Evolutionary conservation across 257 asterid species (phyloP).

Genomic region (Scutellaria minor): DNA sequence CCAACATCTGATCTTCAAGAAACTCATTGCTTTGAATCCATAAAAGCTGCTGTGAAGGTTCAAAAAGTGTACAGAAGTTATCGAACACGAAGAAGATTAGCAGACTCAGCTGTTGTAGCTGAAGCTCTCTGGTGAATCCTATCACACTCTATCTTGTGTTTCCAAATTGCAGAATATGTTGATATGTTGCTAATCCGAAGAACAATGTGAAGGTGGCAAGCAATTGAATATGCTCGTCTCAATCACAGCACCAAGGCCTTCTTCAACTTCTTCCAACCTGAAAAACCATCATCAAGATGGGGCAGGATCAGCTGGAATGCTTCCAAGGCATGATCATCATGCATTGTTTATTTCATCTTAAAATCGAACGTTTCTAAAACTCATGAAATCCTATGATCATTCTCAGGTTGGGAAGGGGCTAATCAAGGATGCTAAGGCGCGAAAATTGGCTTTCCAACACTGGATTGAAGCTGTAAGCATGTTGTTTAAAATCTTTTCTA

Average conservation of each 20-base stretch:
- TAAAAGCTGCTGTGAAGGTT: conserved; percentile 67
- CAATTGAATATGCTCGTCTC: conserved; percentile 67
- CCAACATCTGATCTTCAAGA: conserved; percentile 19
- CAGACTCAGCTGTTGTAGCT: conserved; percentile 80
- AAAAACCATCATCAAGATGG: conserved; percentile 73
- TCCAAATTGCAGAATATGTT: neutral
- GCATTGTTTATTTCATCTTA: neutral
- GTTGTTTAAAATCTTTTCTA: neutral
- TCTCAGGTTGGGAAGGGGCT: conserved; percentile 83
- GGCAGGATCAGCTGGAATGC: conserved; percentile 68
- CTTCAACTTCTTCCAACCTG: conserved; percentile 67
- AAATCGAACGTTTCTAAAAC: neutral
- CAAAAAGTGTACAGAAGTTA: conserved; percentile 86
- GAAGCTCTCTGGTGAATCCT: conserved; percentile 71
- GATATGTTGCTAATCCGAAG: conserved; percentile 1
- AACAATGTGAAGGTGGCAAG: conserved; percentile 55
- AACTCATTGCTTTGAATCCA: conserved; percentile 6
- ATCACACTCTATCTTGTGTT: neutral
- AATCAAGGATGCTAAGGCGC: conserved; percentile 67
- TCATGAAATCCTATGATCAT: neutral
- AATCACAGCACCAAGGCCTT: conserved; percentile 71
- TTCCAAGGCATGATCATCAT: conserved; percentile 60
- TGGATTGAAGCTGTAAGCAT: conserved; percentile 88
- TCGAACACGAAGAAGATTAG: conserved; percentile 80
- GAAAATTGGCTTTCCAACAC: conserved; percentile 80